Evolutionary conservation across 495 filamentous ascomycete species (phyloP), one percentile per base, ranked within the genome.

Genomic region (Polyplosphaeria fusca): DNA sequence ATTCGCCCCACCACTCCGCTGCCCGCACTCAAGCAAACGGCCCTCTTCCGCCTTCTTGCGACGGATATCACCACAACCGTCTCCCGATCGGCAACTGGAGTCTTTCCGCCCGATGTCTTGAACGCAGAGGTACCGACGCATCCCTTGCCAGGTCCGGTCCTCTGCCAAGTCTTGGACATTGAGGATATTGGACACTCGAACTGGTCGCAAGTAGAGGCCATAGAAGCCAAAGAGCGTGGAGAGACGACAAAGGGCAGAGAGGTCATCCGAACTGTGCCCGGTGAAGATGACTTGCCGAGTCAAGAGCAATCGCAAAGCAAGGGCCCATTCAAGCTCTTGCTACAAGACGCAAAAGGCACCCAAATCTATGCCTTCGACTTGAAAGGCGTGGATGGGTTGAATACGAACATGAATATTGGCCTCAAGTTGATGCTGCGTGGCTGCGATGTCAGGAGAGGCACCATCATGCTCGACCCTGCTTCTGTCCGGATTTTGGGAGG

Each of bases 151-250:
- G 77, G 76, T 0, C 77, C 88, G 18, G 76, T 91, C 5, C 76
- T 83, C 0, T 84, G 93, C 4, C 93, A 98, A 68, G 82, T 96
- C 0, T 70, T 95, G 0, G 89, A 89, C 42, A 78, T 96, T 16
- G 87, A 91, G 64, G 91, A 96, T 64, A 76, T 97, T 37, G 79
- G 83, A 13, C 79, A 78, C 13, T 87, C 85, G 62, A 76, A 85
- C 19, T 91, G 90, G 86, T 84, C 86, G 63, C 88, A 95, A 64
- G 80, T 95, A 35, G 91, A 96, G 63, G 82, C 82, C 19, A 77
- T 97, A 22, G 93, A 98, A 69, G 83, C 86, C 40, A 73, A 82
- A 7, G 87, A 91, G 68, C 78, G 91, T 5, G 92, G 92, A 2
- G 93, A 97, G 70, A 81, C 79, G 30, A 88, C 85, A 9, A 79